Evolutionary conservation across 1,284 basidiomycete genomes (phyloP).

Genomic region (Lentinus polychrous): DNA sequence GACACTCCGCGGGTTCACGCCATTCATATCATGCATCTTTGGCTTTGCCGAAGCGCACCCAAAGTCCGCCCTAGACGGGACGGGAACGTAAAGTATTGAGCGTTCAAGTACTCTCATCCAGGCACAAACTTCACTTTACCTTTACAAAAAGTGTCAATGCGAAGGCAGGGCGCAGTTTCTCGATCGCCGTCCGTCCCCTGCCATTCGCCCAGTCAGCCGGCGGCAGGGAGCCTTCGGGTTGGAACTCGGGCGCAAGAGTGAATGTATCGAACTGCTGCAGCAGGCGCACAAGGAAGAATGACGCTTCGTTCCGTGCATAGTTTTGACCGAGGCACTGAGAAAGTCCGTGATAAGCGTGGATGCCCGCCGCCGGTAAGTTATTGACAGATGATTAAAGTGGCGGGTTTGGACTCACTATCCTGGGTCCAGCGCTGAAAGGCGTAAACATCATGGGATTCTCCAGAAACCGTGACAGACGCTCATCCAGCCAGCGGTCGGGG

Average conservation of each 20-base stretch:
- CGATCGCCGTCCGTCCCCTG: conserved; percentile 45
- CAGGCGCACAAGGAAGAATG: conserved; percentile 60
- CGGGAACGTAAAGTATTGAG: neutral
- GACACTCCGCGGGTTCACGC: no score
- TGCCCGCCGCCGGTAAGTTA: neutral
- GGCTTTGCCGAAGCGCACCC: conserved; percentile 37
- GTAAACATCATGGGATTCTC: conserved; percentile 60
- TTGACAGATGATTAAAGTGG: conserved; percentile 3
- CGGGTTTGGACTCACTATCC: conserved; percentile 30
- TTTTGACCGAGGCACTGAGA: conserved; percentile 64
- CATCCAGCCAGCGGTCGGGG: conserved; percentile 64
- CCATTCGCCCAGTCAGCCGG: conserved; percentile 51
- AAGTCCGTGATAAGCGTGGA: neutral
- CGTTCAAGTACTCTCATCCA: neutral
- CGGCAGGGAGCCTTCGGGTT: conserved; percentile 53
- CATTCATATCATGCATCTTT: conserved; percentile 7
- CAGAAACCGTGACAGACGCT: conserved; percentile 38
- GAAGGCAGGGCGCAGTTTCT: conserved; percentile 51
- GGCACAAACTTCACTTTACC: conserved; percentile 26
- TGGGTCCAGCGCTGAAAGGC: conserved; percentile 65
- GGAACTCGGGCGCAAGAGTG: conserved; percentile 49
- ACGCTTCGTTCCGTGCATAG: conserved; percentile 67
- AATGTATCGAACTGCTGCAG: conserved; percentile 59
- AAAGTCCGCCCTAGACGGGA: conserved; percentile 42
- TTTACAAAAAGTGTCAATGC: conserved; percentile 58